These are phyloP conservation scores for Penicillium chermesinum DNA, from an alignment of 495 filamentous ascomycete species.

Conservation along the genomic window DNA sequence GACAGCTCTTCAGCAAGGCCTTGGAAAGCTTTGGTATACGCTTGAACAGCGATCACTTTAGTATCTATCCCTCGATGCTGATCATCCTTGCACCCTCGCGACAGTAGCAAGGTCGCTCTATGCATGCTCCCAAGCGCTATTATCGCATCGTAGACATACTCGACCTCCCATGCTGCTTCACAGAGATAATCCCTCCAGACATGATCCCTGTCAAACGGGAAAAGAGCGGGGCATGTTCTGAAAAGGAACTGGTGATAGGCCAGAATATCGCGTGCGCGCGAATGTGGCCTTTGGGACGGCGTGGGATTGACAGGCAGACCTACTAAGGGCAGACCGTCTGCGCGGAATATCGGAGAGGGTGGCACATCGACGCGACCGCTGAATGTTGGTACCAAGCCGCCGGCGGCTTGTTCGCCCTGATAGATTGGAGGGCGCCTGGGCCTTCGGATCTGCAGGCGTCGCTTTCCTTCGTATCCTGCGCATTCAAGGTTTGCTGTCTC, in stretches of 20 bases:
- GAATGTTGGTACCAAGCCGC: not conserved
- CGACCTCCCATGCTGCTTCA: conserved; percentile 7
- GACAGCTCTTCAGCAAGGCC: conserved; percentile 3
- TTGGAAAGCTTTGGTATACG: conserved; percentile 4
- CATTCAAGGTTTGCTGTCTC: conserved; percentile 8
- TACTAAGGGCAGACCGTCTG: conserved; percentile 5
- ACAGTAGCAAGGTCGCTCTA: conserved; percentile 7
- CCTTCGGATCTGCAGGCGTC: not conserved
- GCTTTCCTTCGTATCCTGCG: conserved; percentile 7
- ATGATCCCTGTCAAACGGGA: conserved; percentile 1
- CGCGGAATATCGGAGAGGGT: not conserved
- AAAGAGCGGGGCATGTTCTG: conserved; percentile 1
- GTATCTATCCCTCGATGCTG: conserved; percentile 5
- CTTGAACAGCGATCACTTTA: conserved; percentile 7
- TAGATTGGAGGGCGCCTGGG: too few species aligned
- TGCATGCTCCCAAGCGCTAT: conserved; percentile 10
- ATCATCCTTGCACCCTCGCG: conserved; percentile 1
- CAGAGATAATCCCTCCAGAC: conserved; percentile 11
- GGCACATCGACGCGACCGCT: not conserved
- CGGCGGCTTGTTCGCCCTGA: too few species aligned
- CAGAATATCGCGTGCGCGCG: conserved; percentile 8
- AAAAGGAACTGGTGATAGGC: conserved; percentile 8
- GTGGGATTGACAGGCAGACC: conserved; percentile 5
- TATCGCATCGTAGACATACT: conserved; percentile 7
- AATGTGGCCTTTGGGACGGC: conserved; percentile 6